Percentiles rank a stretch among this genome's conserved stretches.
Evolutionary conservation across 129 eudicot species (phyloP).

Genomic region (Centella asiatica): DNA sequence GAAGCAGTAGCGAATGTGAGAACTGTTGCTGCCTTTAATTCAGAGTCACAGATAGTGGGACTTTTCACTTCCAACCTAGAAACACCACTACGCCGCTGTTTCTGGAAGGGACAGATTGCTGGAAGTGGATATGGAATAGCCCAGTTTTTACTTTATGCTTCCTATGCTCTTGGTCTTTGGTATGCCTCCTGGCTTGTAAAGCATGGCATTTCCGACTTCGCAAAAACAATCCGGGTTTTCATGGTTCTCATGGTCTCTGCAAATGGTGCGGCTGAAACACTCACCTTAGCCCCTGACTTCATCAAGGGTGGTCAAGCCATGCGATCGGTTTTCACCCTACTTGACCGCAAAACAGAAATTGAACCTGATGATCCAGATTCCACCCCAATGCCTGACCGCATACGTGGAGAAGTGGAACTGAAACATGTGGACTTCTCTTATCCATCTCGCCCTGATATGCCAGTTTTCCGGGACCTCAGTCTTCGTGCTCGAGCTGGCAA

Average conservation of each 20-base stretch:
- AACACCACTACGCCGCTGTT: conserved; percentile 65
- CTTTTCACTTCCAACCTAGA: conserved; percentile 65
- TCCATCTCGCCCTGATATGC: conserved; percentile 76
- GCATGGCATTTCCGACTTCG: conserved; percentile 93
- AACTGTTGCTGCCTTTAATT: conserved; percentile 95
- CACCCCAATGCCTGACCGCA: conserved; percentile 59
- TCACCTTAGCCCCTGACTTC: conserved; percentile 93
- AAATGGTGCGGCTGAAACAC: conserved; percentile 92
- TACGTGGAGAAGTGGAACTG: conserved; percentile 89
- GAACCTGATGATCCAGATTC: conserved; percentile 79
- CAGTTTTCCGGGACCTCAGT: conserved; percentile 57
- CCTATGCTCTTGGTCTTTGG: conserved; percentile 96
- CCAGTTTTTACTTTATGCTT: conserved; percentile 85
- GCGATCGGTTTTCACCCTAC: conserved; percentile 80
- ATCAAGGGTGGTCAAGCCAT: conserved; percentile 97
- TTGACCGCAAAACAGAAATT: conserved; percentile 83
- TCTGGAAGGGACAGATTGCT: conserved; percentile 98
- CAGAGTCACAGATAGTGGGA: conserved; percentile 65
- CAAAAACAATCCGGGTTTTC: conserved; percentile 88
- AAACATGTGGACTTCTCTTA: conserved; percentile 87
- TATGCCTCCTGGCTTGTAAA: conserved; percentile 96
- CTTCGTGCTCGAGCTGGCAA: conserved; percentile 87
- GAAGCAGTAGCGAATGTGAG: conserved; percentile 90
- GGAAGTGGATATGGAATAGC: conserved; percentile 91
- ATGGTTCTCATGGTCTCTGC: conserved; percentile 99